A percentile compares a stretch with the other conserved stretches of the same genome.
phyloP scores from a whole-genome alignment of 2,329 filamentous ascomycete species.

The Verticillium isaacii region DNA sequence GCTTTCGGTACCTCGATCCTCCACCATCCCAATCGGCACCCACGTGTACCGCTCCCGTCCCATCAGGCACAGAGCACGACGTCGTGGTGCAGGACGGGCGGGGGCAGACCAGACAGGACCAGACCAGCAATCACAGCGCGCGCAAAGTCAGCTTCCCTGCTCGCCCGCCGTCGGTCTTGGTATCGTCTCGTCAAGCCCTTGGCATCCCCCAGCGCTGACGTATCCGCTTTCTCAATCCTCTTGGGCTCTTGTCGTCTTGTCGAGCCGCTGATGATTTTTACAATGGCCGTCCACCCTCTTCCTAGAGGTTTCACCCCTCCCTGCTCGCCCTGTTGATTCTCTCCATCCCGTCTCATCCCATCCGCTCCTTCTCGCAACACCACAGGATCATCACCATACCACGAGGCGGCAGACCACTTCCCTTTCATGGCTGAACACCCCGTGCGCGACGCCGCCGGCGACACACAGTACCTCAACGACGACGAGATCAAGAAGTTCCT shows the following conservation, averaged over 20 bases:
- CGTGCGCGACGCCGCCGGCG: conserved; percentile 14
- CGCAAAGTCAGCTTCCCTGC: not conserved
- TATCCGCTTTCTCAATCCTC: not conserved
- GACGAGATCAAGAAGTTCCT: conserved; percentile 48
- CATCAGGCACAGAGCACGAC: not conserved
- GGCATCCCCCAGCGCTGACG: not conserved
- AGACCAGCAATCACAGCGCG: not conserved
- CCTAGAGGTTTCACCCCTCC: not conserved
- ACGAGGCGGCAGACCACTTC: not conserved
- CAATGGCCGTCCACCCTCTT: not conserved
- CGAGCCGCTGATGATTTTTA: not conserved
- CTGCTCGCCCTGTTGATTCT: not conserved
- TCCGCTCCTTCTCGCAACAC: not conserved
- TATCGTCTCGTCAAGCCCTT: not conserved
- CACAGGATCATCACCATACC: not conserved
- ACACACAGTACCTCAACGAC: conserved; percentile 32
- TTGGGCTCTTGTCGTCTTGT: not conserved
- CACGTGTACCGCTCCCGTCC: not conserved
- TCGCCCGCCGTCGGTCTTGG: not conserved
- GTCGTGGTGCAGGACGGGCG: not conserved
- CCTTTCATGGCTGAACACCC: conserved; percentile 19
- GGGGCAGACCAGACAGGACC: not conserved
- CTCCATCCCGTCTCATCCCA: not conserved
- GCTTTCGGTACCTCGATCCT: not conserved
- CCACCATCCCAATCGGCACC: not conserved